Evolutionary conservation across 805 yeast genomes (phyloP).

Genomic region (Kuraishia floccosa): DNA sequence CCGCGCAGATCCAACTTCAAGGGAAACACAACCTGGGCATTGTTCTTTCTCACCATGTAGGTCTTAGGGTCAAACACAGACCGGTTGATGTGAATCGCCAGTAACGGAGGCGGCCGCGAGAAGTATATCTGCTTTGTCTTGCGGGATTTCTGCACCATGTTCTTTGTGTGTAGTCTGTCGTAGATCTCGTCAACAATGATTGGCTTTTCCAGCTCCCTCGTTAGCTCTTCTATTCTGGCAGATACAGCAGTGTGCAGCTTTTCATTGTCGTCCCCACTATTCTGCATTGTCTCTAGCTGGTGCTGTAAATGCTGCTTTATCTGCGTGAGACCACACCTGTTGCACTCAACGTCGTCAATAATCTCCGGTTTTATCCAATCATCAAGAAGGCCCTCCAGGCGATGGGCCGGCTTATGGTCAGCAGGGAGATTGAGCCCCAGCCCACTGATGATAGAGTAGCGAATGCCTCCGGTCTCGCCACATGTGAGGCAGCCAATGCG

Average conservation of each 20-base stretch:
- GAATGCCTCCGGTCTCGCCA: conserved; percentile 90
- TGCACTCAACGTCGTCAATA: conserved; percentile 90
- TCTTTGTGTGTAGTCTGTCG: conserved; percentile 60
- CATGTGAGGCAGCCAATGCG: conserved; percentile 84
- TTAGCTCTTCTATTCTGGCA: conserved; percentile 35
- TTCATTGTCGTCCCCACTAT: conserved; percentile 3
- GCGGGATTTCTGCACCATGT: conserved; percentile 60
- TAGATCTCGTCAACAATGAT: conserved; percentile 75
- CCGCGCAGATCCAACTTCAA: conserved; percentile 51
- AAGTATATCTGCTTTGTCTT: conserved; percentile 79
- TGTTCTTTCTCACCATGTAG: conserved; percentile 73
- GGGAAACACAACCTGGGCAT: conserved; percentile 75
- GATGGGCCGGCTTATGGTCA: conserved; percentile 25
- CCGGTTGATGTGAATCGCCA: conserved; percentile 83
- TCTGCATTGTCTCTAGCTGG: conserved; percentile 17
- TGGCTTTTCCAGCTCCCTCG: conserved; percentile 45
- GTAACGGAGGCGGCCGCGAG: conserved; percentile 71
- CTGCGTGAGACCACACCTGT: conserved; percentile 72
- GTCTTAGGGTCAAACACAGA: conserved; percentile 87
- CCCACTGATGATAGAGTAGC: conserved; percentile 72
- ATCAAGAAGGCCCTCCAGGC: conserved; percentile 40
- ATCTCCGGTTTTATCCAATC: conserved; percentile 74
- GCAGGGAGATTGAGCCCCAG: conserved; percentile 59
- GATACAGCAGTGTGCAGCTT: conserved; percentile 23
- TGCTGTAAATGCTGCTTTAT: conserved; percentile 38